phyloP scores from a whole-genome alignment of 1,139 yeast genomes.

The Suhomyces panamericanus region DNA sequence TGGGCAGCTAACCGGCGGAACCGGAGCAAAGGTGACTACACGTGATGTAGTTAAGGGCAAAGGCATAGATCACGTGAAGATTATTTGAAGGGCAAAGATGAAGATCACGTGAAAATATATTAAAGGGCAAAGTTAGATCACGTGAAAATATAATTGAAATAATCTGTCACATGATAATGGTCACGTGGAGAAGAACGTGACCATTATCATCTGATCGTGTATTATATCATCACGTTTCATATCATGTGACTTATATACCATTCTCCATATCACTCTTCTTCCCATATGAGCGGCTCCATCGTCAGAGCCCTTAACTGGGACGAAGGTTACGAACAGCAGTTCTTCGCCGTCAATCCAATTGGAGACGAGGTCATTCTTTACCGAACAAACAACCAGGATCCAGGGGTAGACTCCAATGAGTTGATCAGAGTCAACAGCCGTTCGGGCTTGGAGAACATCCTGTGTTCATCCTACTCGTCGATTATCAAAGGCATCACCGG shows the following conservation, averaged over 20 bases:
- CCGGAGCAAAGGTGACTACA: no score
- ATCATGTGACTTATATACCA: background rate
- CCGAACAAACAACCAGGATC: constrained; percentile 50
- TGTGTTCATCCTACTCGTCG: constrained; percentile 68
- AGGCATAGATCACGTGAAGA: no score
- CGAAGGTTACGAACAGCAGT: constrained; percentile 52
- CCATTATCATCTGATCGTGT: no score
- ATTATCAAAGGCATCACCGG: constrained; percentile 59
- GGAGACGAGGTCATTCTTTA: constrained; percentile 68
- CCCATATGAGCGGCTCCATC: constrained; percentile 52
- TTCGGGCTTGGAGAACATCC: constrained; percentile 70
- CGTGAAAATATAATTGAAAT: no score
- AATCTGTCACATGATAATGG: no score
- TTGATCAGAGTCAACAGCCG: constrained; percentile 52
- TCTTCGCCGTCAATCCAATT: constrained; percentile 63
- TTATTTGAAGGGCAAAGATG: no score
- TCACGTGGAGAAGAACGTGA: no score
- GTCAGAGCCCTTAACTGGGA: constrained; percentile 64
- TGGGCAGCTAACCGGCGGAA: no score
- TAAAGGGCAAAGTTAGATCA: no score
- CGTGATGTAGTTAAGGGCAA: no score
- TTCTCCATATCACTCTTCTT: background rate
- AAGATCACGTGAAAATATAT: no score
- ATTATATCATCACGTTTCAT: background rate
- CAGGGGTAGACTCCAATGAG: constrained; percentile 35